These are phyloP conservation scores for Aspergillus sp. DNA, from an alignment of 2,329 filamentous ascomycete genomes.

Conservation along the genomic window DNA sequence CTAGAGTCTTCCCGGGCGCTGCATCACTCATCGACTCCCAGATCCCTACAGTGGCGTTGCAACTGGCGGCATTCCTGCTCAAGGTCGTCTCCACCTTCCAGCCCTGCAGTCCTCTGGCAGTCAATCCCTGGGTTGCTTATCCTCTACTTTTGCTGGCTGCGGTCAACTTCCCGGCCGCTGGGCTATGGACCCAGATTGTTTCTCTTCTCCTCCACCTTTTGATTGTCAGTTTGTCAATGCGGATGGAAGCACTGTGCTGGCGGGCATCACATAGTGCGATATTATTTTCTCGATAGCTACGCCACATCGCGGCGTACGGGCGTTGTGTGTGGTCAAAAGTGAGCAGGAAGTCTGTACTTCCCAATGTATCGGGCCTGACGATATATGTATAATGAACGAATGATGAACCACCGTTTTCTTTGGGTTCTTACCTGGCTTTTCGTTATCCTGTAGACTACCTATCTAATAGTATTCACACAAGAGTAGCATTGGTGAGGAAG, in stretches of 20 bases:
- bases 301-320: not conserved
- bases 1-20: conserved; percentile 21
- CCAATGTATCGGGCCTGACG: not conserved
- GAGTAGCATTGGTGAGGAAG: too few species aligned
- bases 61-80: conserved; percentile 64
- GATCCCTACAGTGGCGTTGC: conserved; percentile 46
- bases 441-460: too few species aligned
- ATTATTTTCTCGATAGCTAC: not conserved
- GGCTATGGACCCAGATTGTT: conserved; percentile 40
- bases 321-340: not conserved
- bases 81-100: conserved; percentile 68
- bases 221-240: conserved; percentile 45
- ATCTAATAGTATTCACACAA: too few species aligned
- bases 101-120: conserved; percentile 71
- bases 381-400: not conserved
- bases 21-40: conserved; percentile 29
- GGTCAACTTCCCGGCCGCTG: conserved; percentile 56
- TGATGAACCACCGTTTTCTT: not conserved
- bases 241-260: conserved; percentile 25
- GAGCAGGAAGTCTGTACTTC: not conserved
- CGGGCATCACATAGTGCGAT: not conserved
- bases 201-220: conserved; percentile 52
- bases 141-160: conserved; percentile 69
- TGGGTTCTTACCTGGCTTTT: too few species aligned
- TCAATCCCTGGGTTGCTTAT: conserved; percentile 65